These are phyloP conservation scores for Gossypium sturtianum DNA, from an alignment of 345 rosid genomes.

Conservation along the genomic window DNA sequence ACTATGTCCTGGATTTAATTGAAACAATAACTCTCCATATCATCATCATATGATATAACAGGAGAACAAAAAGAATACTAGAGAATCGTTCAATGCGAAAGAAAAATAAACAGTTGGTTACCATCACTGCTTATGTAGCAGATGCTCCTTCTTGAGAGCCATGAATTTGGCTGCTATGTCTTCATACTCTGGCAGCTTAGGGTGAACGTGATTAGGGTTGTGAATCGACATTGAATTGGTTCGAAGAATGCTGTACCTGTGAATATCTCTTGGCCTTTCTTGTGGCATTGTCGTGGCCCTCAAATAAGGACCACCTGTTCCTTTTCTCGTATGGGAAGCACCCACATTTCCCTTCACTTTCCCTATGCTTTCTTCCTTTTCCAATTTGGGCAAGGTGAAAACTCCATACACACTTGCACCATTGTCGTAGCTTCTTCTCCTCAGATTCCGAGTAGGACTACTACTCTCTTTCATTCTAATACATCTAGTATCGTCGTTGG, in stretches of 20 bases:
- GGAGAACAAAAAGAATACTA: not conserved
- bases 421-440: slow-evolving; percentile 27
- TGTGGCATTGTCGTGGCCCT: slow-evolving; percentile 60
- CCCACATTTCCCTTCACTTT: not conserved
- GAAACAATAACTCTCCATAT: not conserved
- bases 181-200: slow-evolving; percentile 88
- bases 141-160: slow-evolving; percentile 51
- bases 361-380: not conserved
- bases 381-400: slow-evolving; percentile 19
- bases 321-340: slow-evolving; percentile 8
- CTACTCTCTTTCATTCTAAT: not conserved
- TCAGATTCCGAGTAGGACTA: not conserved
- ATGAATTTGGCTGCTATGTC: slow-evolving; percentile 60
- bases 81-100: not conserved
- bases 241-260: slow-evolving; percentile 17
- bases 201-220: slow-evolving; percentile 63
- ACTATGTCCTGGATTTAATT: not conserved
- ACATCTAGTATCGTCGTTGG: slow-evolving; percentile 7
- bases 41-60: not conserved
- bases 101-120: no score
- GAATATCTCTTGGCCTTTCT: slow-evolving; percentile 25
- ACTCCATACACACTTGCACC: slow-evolving; percentile 13
- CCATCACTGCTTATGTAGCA: slow-evolving; percentile 18
- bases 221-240: slow-evolving; percentile 36
- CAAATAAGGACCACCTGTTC: slow-evolving; percentile 22